A percentile compares a stretch with the other conserved stretches of the same genome.
Evolutionary conservation across 805 yeast species (phyloP).

Genomic region (Lachancea meyersii): DNA sequence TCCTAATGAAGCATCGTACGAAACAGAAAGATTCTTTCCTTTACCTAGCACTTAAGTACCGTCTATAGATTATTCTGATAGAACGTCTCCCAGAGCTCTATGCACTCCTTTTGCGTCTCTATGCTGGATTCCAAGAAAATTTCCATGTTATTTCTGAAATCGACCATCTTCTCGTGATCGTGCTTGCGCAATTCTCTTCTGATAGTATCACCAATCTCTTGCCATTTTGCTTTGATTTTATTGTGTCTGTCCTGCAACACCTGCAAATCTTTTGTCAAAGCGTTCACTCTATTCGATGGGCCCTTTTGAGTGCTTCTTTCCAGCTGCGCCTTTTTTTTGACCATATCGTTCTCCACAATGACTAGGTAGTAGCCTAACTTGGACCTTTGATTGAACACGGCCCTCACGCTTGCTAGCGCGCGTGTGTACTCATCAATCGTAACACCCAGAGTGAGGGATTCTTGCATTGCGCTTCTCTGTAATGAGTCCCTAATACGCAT

Average conservation of each 20-base stretch:
- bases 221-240: slow-evolving; percentile 53
- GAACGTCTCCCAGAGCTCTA: slow-evolving; percentile 84
- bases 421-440: slow-evolving; percentile 86
- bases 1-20: too few species aligned
- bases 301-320: slow-evolving; percentile 39
- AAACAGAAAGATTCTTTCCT: too few species aligned
- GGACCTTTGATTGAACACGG: slow-evolving; percentile 67
- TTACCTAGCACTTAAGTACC: background rate
- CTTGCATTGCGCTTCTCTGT: slow-evolving; percentile 76
- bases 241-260: slow-evolving; percentile 48
- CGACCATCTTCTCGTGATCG: slow-evolving; percentile 70
- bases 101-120: slow-evolving; percentile 88
- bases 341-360: slow-evolving; percentile 44
- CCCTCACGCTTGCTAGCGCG: slow-evolving; percentile 64
- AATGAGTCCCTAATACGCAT: slow-evolving; percentile 62
- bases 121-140: slow-evolving; percentile 83
- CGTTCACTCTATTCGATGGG: slow-evolving; percentile 57
- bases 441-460: slow-evolving; percentile 76
- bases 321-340: slow-evolving; percentile 41
- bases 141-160: slow-evolving; percentile 84
- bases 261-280: slow-evolving; percentile 53
- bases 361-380: slow-evolving; percentile 45
- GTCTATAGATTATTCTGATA: slow-evolving; percentile 46
- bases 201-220: slow-evolving; percentile 57
- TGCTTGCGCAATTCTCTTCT: slow-evolving; percentile 59